Evolutionary conservation across 106 monocot species (phyloP).

Genomic region (Gastrodia elata): DNA sequence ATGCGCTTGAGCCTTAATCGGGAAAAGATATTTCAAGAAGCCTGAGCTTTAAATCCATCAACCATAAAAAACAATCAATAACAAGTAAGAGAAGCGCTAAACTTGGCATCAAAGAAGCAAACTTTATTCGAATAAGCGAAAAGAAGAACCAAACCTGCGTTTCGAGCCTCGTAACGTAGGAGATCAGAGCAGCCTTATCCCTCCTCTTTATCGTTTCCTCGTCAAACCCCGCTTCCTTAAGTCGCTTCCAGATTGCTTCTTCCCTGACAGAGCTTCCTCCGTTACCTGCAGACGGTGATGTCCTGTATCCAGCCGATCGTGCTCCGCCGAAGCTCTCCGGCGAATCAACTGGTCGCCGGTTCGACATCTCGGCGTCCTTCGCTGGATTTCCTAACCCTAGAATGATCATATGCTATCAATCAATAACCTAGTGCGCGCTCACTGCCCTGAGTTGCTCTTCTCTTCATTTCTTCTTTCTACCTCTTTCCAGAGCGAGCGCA

Average conservation of each 20-base stretch:
- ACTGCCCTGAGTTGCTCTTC: not conserved
- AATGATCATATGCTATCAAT: slow-evolving; percentile 9
- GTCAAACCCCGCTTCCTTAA: slow-evolving; percentile 78
- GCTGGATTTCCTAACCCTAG: slow-evolving; percentile 17
- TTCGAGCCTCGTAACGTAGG: slow-evolving; percentile 77
- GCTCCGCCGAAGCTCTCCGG: not conserved
- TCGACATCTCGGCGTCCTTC: slow-evolving; percentile 19
- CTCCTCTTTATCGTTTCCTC: slow-evolving; percentile 67
- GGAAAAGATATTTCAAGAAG: not conserved
- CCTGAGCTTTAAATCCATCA: not conserved
- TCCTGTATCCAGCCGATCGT: not conserved
- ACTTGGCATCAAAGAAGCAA: not conserved
- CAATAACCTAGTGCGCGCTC: not conserved
- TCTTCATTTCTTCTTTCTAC: not conserved
- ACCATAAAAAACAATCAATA: not conserved
- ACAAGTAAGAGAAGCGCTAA: not conserved
- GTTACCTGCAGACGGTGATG: slow-evolving; percentile 10
- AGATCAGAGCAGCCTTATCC: slow-evolving; percentile 77
- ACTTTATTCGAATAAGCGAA: not conserved
- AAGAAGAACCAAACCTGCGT: slow-evolving; percentile 37
- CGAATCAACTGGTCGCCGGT: slow-evolving; percentile 9
- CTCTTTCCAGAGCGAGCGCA: not conserved
- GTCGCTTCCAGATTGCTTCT: slow-evolving; percentile 74
- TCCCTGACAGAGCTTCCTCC: slow-evolving; percentile 19
- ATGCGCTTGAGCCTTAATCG: not conserved